A percentile compares a stretch with the other conserved stretches of the same genome.
Evolutionary conservation across 1,284 basidiomycete genomes (phyloP).

Genomic region (Ganoderma meredithae): DNA sequence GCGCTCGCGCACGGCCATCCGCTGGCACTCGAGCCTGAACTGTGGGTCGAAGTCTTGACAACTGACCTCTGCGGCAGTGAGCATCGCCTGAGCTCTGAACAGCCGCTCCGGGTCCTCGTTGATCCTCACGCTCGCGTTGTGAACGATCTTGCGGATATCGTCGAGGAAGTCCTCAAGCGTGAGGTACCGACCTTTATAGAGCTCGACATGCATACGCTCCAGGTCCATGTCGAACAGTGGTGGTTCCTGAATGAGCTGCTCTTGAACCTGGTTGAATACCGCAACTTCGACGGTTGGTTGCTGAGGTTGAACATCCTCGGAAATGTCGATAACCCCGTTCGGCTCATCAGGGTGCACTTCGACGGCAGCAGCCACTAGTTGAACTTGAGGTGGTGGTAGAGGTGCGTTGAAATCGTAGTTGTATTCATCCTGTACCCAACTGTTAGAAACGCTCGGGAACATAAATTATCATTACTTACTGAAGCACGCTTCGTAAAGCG

Average conservation of each 20-base stretch:
- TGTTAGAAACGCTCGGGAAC: background rate
- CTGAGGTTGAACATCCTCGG: conserved; percentile 36
- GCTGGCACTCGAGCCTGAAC: conserved; percentile 86
- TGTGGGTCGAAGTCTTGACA: conserved; percentile 89
- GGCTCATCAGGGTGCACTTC: conserved; percentile 48
- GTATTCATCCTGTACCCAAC: conserved; percentile 71
- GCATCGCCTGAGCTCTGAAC: conserved; percentile 89
- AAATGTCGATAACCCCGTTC: conserved; percentile 55
- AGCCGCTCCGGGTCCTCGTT: conserved; percentile 80
- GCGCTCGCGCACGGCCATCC: conserved; percentile 85
- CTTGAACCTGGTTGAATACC: conserved; percentile 32
- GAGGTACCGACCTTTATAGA: conserved; percentile 90
- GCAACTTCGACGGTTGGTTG: conserved; percentile 36
- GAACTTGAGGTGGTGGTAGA: conserved; percentile 31
- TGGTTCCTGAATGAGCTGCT: conserved; percentile 38
- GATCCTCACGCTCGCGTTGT: conserved; percentile 78
- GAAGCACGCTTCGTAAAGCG: conserved; percentile 86
- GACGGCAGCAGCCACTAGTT: conserved; percentile 47
- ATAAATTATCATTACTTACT: conserved; percentile 53
- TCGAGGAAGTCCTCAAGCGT: conserved; percentile 89
- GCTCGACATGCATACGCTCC: conserved; percentile 88
- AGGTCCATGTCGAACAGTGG: conserved; percentile 85
- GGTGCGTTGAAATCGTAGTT: conserved; percentile 54
- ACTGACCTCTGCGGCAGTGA: conserved; percentile 86
- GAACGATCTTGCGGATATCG: conserved; percentile 89